Conservation (phyloP, 176 grass and related monocot genomes). For the Carex scoparia region DNA sequence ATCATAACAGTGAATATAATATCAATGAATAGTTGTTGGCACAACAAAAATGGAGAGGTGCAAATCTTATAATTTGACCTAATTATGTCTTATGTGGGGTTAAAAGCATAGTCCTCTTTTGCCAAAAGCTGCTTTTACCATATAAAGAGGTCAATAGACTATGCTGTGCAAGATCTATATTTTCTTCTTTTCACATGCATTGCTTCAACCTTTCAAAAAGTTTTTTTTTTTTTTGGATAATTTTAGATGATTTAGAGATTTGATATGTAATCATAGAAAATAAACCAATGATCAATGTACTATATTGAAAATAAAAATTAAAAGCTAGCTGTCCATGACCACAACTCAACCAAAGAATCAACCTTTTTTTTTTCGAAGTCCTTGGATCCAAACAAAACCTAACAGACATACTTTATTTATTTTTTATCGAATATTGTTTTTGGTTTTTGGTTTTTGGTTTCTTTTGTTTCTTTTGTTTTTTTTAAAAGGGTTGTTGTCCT, state of each 20-base stretch:
- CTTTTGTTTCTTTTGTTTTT: not conserved
- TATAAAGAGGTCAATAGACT: not conserved
- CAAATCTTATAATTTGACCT: slow-evolving; percentile 17
- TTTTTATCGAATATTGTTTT: not conserved
- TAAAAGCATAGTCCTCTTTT: not conserved
- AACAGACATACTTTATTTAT: not conserved
- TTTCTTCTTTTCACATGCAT: slow-evolving; percentile 22
- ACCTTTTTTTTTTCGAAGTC: not conserved
- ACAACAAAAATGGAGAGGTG: not conserved
- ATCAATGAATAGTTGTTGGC: not conserved
- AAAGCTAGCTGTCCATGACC: not conserved
- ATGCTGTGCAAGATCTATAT: slow-evolving; percentile 21
- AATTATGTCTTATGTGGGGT: slow-evolving; percentile 2
- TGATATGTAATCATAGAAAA: not conserved
- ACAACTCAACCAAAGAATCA: slow-evolving; percentile 14
- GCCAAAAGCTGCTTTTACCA: slow-evolving; percentile 24
- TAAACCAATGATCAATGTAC: not conserved
- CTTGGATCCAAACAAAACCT: slow-evolving; percentile 1
- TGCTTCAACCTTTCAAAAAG: not conserved
- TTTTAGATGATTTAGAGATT: not conserved
- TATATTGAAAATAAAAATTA: not conserved
- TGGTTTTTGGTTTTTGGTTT: not conserved
- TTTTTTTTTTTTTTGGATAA: not conserved
- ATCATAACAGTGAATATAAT: not conserved
- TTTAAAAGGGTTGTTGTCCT: not conserved